Evolutionary conservation across 2,329 filamentous ascomycete genomes (phyloP), one percentile per base, ranked within the genome.

Genomic region (Phyllosticta paracitricarpa): DNA sequence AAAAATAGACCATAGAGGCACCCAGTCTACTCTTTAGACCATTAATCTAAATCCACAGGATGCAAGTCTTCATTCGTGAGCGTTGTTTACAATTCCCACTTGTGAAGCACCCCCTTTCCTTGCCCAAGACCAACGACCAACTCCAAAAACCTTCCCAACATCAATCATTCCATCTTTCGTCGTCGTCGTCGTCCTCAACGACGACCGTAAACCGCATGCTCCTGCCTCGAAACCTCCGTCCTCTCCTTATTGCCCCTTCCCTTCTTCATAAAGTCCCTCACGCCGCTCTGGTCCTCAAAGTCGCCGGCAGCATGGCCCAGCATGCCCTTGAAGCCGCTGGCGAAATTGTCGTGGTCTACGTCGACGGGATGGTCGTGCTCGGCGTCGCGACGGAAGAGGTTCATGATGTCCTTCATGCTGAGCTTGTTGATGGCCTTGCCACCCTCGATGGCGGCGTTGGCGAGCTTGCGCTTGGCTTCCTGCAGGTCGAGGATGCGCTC

Each of bases 401-500:
- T 87, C 73, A 99, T 82, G 73, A 99, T 95, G 75, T 99, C 94
- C 71, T 91, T 87, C 84, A 97, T 87, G 56, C 88, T 90, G 57
- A 99, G 80, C 77, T 97, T 97, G 71, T 89, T 84, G 17, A 86
- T 84, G 63, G 88, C 89, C 70, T 85, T 89, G 66, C 85, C 87
- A 64, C 86, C 86, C 74, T 97, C 94, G 62, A 99, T 94, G 12
- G 94, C 90, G 64, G 92, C 87, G 69, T 91, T 87, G n/a, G 94
- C 93, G 12, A 99, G 82, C 68, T 91, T 85, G 10, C 94, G 85
- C 78, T 99, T 99, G 75, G 91, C 91, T 65, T 96, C 88, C 75
- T 99, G 94, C 24, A 99, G 82, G 64, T 89, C 90, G n/a, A 97
- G 79, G 68, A 99, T 99, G 62, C 92, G 86, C 74, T 93, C 91